These are phyloP conservation scores for Salix viminalis DNA, from an alignment of 345 rosid species.

Conservation along the genomic window DNA sequence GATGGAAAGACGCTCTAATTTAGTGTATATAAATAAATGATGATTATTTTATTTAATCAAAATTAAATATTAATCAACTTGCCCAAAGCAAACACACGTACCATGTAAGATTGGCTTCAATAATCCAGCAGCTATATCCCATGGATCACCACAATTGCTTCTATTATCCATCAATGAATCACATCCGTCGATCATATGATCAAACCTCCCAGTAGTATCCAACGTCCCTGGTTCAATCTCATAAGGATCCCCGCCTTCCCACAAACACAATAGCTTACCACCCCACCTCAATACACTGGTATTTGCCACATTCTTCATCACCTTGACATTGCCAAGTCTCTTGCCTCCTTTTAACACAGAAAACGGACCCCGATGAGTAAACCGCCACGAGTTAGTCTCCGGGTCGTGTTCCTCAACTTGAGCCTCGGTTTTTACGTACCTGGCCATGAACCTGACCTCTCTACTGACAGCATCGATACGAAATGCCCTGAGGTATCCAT, in stretches of 20 bases:
- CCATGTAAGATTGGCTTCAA: constrained; percentile 72
- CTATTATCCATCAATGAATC: constrained; percentile 13
- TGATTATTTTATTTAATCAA: too few relatives aligned
- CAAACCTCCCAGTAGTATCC: constrained; percentile 62
- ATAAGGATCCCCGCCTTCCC: constrained; percentile 95
- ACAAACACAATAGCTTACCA: constrained; percentile 61
- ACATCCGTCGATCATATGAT: constrained; percentile 29
- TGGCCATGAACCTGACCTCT: constrained; percentile 61
- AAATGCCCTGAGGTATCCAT: constrained; percentile 82
- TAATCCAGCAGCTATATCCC: constrained; percentile 59
- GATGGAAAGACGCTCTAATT: too few relatives aligned
- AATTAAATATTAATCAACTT: too few relatives aligned
- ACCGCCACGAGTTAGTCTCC: constrained; percentile 66
- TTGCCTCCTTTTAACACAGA: constrained; percentile 69
- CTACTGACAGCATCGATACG: constrained; percentile 35
- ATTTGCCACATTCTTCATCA: constrained; percentile 93
- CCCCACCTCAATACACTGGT: constrained; percentile 86
- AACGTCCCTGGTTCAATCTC: constrained; percentile 65
- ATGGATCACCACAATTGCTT: constrained; percentile 19
- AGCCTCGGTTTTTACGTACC: constrained; percentile 82
- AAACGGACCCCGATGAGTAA: constrained; percentile 80
- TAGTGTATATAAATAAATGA: too few relatives aligned
- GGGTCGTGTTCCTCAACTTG: constrained; percentile 72
- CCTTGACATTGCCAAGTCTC: constrained; percentile 73
- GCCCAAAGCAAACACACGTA: constrained; percentile 13